These are phyloP conservation scores for Lactarius evosmus DNA, from an alignment of 768 basidiomycete species.

Conservation along the genomic window DNA sequence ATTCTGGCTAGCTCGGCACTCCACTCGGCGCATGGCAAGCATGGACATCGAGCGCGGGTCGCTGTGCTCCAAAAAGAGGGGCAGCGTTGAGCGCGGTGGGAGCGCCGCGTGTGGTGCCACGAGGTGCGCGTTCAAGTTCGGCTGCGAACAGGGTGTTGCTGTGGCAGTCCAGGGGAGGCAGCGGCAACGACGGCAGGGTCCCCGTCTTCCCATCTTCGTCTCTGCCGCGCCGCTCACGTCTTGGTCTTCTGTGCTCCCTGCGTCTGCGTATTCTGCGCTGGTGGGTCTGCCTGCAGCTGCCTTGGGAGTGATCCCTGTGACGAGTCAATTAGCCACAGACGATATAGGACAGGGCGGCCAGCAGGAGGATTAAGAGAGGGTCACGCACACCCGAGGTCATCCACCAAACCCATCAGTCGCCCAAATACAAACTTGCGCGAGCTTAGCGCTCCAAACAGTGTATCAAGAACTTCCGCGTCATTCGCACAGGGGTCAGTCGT, in stretches of 20 bases:
- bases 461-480: slow-evolving; percentile 76
- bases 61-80: slow-evolving; percentile 85
- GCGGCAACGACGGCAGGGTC: slow-evolving; percentile 32
- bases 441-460: slow-evolving; percentile 53
- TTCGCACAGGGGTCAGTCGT: slow-evolving; percentile 62
- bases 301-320: slow-evolving; percentile 61
- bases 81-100: slow-evolving; percentile 73
- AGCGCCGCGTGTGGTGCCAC: slow-evolving; percentile 59
- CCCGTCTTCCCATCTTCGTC: slow-evolving; percentile 12
- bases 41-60: slow-evolving; percentile 80
- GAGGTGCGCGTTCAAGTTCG: slow-evolving; percentile 58
- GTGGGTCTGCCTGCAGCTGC: slow-evolving; percentile 37
- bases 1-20: slow-evolving; percentile 43
- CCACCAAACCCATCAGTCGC: slow-evolving; percentile 75
- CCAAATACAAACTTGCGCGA: slow-evolving; percentile 83
- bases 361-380: not conserved
- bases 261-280: not conserved
- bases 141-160: slow-evolving; percentile 8
- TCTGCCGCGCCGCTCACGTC: not conserved
- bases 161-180: slow-evolving; percentile 16
- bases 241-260: not conserved
- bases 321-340: not conserved
- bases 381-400: slow-evolving; percentile 72
- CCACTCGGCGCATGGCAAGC: slow-evolving; percentile 35
- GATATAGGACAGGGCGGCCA: not conserved